Evolutionary conservation across 768 basidiomycete species (phyloP), one percentile per base, ranked within the genome.

Genomic region (Auricularia cornea): DNA sequence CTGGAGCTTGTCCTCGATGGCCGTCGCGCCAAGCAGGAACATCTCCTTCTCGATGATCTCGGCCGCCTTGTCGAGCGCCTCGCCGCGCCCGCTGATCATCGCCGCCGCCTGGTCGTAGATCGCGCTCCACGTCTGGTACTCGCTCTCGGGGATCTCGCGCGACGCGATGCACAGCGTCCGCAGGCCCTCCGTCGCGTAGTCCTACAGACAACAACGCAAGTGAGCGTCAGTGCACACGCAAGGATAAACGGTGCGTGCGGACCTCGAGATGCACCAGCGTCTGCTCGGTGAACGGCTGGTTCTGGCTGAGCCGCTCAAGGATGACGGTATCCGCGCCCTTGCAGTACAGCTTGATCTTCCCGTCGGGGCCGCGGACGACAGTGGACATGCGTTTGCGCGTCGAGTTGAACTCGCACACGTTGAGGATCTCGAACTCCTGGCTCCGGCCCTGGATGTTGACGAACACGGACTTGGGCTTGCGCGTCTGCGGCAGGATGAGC

Each of bases 291-390:
- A 84, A 94, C 0, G 84, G 79, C 70, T 97, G 94, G 65, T 66
- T 68, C 71, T 88, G 88, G 69, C 86, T 86, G n/a, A 99, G 73
- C 20, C 97, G 84, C 72, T 98, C 96, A 63, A 96, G 76, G 69
- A 99, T 98, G 69, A 98, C 97, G 1, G 94, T 98, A 72, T 99
- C 97, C 1, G 97, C 97, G 30, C 97, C 97, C 73, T 99, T 99
- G 65, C 90, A 94, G 71, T 92, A 98, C 10, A 99, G 72, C 76
- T 94, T 98, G 77, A 99, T 92, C 73, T 85, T 87, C 57, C 96
- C 94, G 67, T 93, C 87, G 0, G 95, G 89, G 29, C 84, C 81
- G 28, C 94, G 85, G 33, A 99, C 83, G 68, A 99, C 76, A 1
- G 95, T 96, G 30, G 97, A 98, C 97, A 99, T 98, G 64, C 97